Percentiles rank a stretch among this genome's conserved stretches.
These are phyloP conservation scores for Teratosphaeria gauchensis DNA, from an alignment of 2,329 filamentous ascomycete genomes.

Conservation along the genomic window DNA sequence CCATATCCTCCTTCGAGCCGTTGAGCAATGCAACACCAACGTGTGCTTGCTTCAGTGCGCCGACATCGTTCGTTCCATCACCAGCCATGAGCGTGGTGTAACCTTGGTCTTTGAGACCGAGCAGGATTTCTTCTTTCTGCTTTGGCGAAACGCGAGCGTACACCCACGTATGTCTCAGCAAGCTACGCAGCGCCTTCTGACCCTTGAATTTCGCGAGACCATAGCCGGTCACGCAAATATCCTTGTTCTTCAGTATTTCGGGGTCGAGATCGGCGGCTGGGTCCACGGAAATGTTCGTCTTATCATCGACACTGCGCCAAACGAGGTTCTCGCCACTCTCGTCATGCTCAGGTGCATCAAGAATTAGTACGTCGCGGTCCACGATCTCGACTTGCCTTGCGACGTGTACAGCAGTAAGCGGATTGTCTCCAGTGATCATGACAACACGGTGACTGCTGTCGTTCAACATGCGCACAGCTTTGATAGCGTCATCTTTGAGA, in stretches of 20 bases:
- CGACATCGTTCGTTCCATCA: constrained; percentile 96
- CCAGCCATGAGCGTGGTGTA: constrained; percentile 99
- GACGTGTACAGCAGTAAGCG: constrained; percentile 90
- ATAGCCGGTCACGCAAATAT: constrained; percentile 93
- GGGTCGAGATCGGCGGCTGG: constrained; percentile 69
- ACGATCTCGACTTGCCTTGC: constrained; percentile 95
- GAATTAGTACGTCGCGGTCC: constrained; percentile 85
- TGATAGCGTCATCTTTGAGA: constrained; percentile 89
- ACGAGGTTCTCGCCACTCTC: constrained; percentile 70
- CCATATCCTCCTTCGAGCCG: constrained; percentile 82
- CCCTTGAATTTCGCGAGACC: constrained; percentile 82
- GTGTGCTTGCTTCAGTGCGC: constrained; percentile 94
- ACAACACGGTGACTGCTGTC: constrained; percentile 97
- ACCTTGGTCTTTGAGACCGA: constrained; percentile 89
- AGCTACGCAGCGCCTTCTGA: constrained; percentile 62
- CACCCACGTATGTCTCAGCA: constrained; percentile 89
- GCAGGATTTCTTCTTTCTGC: constrained; percentile 97
- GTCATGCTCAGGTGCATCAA: constrained; percentile 90
- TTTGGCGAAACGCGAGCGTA: constrained; percentile 97
- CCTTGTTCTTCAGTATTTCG: constrained; percentile 73
- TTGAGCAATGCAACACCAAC: constrained; percentile 94
- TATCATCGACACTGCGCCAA: constrained; percentile 93
- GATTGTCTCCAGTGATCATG: constrained; percentile 99
- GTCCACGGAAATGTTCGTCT: constrained; percentile 74
- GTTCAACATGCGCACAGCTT: constrained; percentile 91